Percentiles rank a stretch among this genome's conserved stretches.
Evolutionary conservation across 2,329 filamentous ascomycete species (phyloP).

Genomic region (Myriosclerotinia scirpicola): DNA sequence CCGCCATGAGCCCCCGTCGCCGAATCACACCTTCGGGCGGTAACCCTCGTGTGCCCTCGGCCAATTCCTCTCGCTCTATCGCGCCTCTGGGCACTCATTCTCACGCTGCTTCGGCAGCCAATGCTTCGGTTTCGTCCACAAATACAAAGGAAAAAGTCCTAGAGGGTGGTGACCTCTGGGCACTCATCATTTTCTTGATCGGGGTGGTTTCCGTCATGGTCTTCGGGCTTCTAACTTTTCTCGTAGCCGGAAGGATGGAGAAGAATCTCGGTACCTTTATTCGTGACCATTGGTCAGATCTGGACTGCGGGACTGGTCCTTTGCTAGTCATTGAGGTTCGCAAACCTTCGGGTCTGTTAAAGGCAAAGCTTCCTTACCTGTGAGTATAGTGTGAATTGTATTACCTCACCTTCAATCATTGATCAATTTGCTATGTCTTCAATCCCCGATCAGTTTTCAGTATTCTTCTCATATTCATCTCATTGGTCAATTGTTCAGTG

Average conservation of each 20-base stretch:
- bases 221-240: not conserved
- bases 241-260: not conserved
- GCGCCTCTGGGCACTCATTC: not conserved
- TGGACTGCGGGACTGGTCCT: slow-evolving; percentile 1
- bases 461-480: too few species aligned
- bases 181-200: not conserved
- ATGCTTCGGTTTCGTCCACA: not conserved
- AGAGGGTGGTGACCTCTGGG: slow-evolving; percentile 12
- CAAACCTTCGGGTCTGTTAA: not conserved
- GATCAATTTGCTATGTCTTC: not conserved
- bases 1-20: not conserved
- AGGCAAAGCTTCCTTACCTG: not conserved
- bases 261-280: not conserved
- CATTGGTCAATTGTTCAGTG: too few species aligned
- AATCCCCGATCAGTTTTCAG: not conserved
- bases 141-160: not conserved
- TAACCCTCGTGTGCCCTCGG: not conserved
- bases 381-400: not conserved
- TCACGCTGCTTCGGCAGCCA: not conserved
- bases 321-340: not conserved
- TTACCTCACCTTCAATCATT: not conserved
- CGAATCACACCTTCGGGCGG: not conserved
- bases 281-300: not conserved
- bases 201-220: not conserved
- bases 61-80: too few species aligned